Conservation (phyloP, 2,329 filamentous ascomycete genomes). For the Clonostachys rosea region DNA sequence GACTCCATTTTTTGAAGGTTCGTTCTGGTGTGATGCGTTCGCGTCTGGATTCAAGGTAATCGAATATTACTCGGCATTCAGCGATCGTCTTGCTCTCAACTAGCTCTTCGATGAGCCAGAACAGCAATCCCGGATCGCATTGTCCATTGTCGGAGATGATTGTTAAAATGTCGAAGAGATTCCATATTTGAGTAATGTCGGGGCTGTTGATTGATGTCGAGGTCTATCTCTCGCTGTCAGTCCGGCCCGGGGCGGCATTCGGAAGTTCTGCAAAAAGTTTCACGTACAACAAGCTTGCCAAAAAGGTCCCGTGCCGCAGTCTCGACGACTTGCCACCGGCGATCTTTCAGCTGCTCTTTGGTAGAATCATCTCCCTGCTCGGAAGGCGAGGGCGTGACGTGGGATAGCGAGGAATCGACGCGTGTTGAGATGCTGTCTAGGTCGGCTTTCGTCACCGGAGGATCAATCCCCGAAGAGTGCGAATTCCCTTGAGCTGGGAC, state of each 20-base stretch:
- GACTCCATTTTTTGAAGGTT: constrained; percentile 70
- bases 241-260: constrained; percentile 12
- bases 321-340: constrained; percentile 71
- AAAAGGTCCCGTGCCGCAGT: constrained; percentile 79
- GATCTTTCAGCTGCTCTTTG: constrained; percentile 23
- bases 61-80: constrained; percentile 86
- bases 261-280: constrained; percentile 16
- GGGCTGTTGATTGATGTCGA: constrained; percentile 72
- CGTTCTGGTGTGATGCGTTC: constrained; percentile 80
- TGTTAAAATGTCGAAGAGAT: constrained; percentile 86
- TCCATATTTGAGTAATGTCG: constrained; percentile 82
- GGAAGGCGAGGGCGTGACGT: constrained; percentile 15
- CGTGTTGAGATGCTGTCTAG: constrained; percentile 44
- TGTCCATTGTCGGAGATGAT: constrained; percentile 79
- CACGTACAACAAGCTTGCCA: constrained; percentile 69
- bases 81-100: constrained; percentile 94
- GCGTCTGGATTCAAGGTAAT: constrained; percentile 89
- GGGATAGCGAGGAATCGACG: constrained; percentile 27
- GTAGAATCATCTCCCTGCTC: constrained; percentile 29
- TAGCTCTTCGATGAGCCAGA: constrained; percentile 90
- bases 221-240: constrained; percentile 43
- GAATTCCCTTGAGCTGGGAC: not conserved
- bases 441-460: constrained; percentile 67
- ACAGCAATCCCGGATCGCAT: constrained; percentile 74
- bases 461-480: constrained; percentile 59